These are phyloP conservation scores for Staphylotrichum tortipilum DNA, from an alignment of 495 filamentous ascomycete species.

Conservation along the genomic window DNA sequence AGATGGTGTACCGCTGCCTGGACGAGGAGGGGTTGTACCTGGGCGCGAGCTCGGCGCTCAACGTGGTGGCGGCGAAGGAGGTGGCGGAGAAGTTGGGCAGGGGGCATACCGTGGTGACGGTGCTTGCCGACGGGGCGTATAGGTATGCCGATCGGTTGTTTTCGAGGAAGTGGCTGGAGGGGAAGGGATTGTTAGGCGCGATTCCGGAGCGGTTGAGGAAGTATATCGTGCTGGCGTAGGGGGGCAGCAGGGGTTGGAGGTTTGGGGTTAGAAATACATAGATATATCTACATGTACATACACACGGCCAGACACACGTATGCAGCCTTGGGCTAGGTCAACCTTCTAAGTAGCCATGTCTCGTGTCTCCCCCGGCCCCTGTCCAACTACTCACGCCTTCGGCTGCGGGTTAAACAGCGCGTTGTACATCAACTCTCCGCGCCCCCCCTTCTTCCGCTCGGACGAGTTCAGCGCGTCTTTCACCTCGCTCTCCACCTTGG, in stretches of 20 bases:
- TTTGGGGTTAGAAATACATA: background rate
- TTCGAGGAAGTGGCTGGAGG: conserved; percentile 76
- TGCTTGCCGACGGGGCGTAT: conserved; percentile 92
- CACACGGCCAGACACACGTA: no score
- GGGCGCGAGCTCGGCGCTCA: conserved; percentile 86
- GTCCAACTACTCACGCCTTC: background rate
- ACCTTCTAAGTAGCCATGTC: conserved; percentile 8
- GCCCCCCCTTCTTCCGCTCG: background rate
- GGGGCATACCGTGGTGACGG: conserved; percentile 85
- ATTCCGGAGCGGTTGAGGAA: conserved; percentile 79
- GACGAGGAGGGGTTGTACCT: conserved; percentile 96
- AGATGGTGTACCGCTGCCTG: conserved; percentile 95
- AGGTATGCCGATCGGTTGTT: conserved; percentile 92
- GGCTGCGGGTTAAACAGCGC: conserved; percentile 13
- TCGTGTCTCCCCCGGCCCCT: no score
- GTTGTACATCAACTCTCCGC: conserved; percentile 16
- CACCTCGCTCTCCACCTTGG: conserved; percentile 22
- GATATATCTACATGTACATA: conserved; percentile 15
- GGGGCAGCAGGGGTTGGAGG: background rate
- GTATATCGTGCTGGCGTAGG: conserved; percentile 85
- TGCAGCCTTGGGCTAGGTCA: background rate
- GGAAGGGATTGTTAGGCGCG: conserved; percentile 72
- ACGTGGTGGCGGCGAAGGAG: conserved; percentile 92
- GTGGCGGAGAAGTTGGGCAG: conserved; percentile 83
- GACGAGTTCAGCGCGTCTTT: conserved; percentile 8